These are phyloP conservation scores for Geotrichum carabidarum DNA, from an alignment of 1,139 yeast species.

Conservation along the genomic window DNA sequence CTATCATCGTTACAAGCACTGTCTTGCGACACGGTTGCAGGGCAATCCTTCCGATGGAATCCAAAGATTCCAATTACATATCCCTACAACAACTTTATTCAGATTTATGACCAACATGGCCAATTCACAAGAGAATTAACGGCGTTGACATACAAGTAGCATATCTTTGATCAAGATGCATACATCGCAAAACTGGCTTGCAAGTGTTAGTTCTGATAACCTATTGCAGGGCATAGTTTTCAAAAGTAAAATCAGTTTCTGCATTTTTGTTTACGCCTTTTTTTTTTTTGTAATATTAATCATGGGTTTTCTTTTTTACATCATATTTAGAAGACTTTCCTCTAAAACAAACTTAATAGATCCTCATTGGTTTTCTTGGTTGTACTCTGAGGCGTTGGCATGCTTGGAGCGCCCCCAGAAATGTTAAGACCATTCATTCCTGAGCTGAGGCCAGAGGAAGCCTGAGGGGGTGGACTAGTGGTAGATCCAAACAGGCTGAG, in stretches of 20 bases:
- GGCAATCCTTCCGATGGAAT: neutral
- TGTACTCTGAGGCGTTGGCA: conserved; percentile 2
- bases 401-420: conserved; percentile 19
- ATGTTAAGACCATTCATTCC: conserved; percentile 28
- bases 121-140: neutral
- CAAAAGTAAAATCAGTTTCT: neutral
- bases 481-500: conserved; percentile 42
- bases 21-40: neutral
- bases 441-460: conserved; percentile 16
- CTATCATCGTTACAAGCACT: neutral
- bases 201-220: neutral
- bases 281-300: neutral
- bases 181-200: conserved; percentile 8
- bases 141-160: neutral
- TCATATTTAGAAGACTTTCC: neutral
- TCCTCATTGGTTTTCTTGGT: conserved; percentile 43
- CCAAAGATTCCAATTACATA: conserved; percentile 1
- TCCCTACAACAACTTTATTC: neutral
- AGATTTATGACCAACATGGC: neutral
- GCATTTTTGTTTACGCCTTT: neutral
- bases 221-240: neutral
- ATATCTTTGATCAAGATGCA: conserved; percentile 2
- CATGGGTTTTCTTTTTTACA: neutral
- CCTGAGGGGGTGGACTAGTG: conserved; percentile 28
- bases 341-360: conserved; percentile 48